Evolutionary conservation across 306 rosid species (phyloP), one percentile per base, ranked within the genome.

Genomic region (Cucurbita maxima): DNA sequence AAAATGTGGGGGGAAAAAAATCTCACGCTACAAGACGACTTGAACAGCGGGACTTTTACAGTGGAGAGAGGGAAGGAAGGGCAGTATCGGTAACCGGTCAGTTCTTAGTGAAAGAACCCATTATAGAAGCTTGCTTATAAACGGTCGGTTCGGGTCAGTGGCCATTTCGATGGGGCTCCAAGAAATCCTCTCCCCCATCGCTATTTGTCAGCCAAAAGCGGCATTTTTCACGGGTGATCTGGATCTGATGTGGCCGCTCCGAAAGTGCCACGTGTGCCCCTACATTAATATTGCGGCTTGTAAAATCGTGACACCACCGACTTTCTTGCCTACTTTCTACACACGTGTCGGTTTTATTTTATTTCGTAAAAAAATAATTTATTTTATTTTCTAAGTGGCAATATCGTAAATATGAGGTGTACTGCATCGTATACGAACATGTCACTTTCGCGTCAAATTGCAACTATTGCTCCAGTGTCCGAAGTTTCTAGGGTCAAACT

Each of bases 291-390:
- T 44, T 45, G 76, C 30, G 20, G 4, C 7, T 37, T 62, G 22
- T 53, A 64, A 25, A 85, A 77, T 62, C 82, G 85, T 87, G 89
- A 82, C 71, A 45, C 76, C 77, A 71, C 83, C 84, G 78, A 58
- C 83, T 72, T 71, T 30, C 16, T 6, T 2, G 10, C 72, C 37
- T 22, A n/a, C 58, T 59, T 34, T 8, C 0, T 52, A 1, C 75
- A 79, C 96, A 79, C 90, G 91, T 87, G 85, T 62, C 74, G 47
- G 50, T 36, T 50, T 8, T 14, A 6, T 44, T 8, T 60, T 60
- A 19, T 5, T 3, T 30, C 34, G 34, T 30, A 2, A 30, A 30
- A 30, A 2, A 30, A 30, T 30, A 30, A 3, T 30, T 30, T 30
- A 30, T 30, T 30, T 30, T 30, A 30, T 30, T 30, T 30, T 30